Percentiles rank a stretch among this genome's conserved stretches.
phyloP scores from a whole-genome alignment of 805 yeast species.

The Yamadazyma sp. region DNA sequence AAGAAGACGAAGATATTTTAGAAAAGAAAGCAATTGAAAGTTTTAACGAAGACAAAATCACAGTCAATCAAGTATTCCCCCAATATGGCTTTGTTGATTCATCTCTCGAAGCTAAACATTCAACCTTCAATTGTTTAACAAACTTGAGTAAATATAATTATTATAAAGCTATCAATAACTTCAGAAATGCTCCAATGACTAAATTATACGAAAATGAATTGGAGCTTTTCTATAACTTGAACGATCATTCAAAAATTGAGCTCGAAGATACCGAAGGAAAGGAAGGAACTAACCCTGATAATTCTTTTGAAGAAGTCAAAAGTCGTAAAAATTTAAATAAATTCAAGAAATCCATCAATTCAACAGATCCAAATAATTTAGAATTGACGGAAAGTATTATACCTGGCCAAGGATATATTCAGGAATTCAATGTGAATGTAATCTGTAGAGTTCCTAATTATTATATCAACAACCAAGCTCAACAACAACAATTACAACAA shows the following conservation, averaged over 20 bases:
- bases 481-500: slow-evolving; percentile 6
- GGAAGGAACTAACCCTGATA: background rate
- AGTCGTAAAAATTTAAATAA: slow-evolving; percentile 28
- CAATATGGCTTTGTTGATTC: slow-evolving; percentile 32
- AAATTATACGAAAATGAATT: slow-evolving; percentile 32
- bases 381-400: slow-evolving; percentile 38
- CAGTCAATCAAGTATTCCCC: slow-evolving; percentile 39
- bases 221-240: slow-evolving; percentile 28
- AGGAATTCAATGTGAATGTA: slow-evolving; percentile 38
- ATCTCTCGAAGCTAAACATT: slow-evolving; percentile 27
- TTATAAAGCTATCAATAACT: slow-evolving; percentile 23
- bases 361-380: slow-evolving; percentile 37
- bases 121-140: slow-evolving; percentile 33
- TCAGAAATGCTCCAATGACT: slow-evolving; percentile 14
- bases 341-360: slow-evolving; percentile 27
- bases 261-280: slow-evolving; percentile 6
- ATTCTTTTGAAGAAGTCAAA: slow-evolving; percentile 13
- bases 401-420: slow-evolving; percentile 44
- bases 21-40: background rate
- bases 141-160: slow-evolving; percentile 33
- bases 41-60: slow-evolving; percentile 25
- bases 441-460: slow-evolving; percentile 43
- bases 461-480: slow-evolving; percentile 31
- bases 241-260: slow-evolving; percentile 24
- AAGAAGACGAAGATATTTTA: background rate